Evolutionary conservation across 2,329 filamentous ascomycete genomes (phyloP), one percentile per base, ranked within the genome.

Genomic region (Beauveria sp.): DNA sequence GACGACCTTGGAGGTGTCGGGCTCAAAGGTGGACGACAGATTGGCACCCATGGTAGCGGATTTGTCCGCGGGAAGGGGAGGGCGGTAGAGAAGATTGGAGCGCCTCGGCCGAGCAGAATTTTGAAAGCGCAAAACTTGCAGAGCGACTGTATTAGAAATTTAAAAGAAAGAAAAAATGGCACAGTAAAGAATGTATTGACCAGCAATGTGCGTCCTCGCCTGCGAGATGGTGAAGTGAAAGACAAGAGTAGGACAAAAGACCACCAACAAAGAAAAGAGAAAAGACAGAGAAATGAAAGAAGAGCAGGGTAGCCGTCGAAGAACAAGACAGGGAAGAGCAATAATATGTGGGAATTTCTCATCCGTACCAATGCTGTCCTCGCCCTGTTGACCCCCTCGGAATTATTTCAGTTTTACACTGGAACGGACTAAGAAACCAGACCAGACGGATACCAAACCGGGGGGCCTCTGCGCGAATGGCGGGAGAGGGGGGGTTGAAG

Each of bases 1-100:
- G 55, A 69, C 66, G 52, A 67, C 69, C 57, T 65, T 68, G 52
- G 74, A 76, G 41, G 70, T 75, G 68, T 77, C 75, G 43, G 72
- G 70, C 58, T 70, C 68, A 48, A 73, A 68, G 20, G 67, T 68
- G 30, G 70, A 71, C n/a, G 76, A 78, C 30, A 77, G 74, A 59
- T 76, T 76, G 63, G 66, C 67, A 63, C 75, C 75, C 76, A 78
- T 78, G 34, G 57, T 70, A 63, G 14, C 44, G 55, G 59, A n/a
- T 8, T 30, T 24, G 12, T 9, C 9, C 0, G 30, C 22, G 1
- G 10, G 9, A 1, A 9, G 30, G 30, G 30, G 30, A 4, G 10
- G 10, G 30, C 10, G 30, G 3, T 14, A 14, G 5, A 34, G 34
- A 28, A 26, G 34, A 2, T 22, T 18, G 54, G 26, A 10, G 28